Conservation (phyloP, 2,329 filamentous ascomycete genomes). For the Aurifilum marmelostoma region DNA sequence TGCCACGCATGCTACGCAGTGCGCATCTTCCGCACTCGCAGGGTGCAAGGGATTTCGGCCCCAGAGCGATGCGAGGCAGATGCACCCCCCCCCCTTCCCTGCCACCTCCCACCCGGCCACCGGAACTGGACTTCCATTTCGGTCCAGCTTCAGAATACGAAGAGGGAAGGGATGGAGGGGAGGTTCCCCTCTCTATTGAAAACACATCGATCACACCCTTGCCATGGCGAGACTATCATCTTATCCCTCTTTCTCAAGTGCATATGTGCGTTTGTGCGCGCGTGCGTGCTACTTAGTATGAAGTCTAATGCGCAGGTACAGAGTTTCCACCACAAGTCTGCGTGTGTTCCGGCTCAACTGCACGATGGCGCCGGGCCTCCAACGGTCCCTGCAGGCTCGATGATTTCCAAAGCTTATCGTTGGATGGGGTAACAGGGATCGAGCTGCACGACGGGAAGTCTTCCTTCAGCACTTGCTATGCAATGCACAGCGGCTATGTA, state of each 20-base stretch:
- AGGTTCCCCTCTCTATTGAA: neutral
- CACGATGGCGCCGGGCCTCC: conserved; percentile 20
- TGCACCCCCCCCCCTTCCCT: no score
- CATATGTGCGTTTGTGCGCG: conserved; percentile 10
- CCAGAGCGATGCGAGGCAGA: conserved; percentile 19
- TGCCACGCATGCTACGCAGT: conserved; percentile 13
- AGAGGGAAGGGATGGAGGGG: no score
- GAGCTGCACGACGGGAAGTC: conserved; percentile 17
- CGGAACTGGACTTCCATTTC: conserved; percentile 1
- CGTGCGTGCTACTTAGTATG: no score
- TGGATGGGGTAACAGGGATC: conserved; percentile 26
- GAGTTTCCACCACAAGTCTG: conserved; percentile 15
- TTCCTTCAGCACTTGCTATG: conserved; percentile 31
- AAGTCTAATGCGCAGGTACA: conserved; percentile 23
- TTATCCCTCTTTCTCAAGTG: conserved; percentile 7
- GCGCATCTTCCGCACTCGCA: conserved; percentile 13
- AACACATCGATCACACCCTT: neutral
- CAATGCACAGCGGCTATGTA: conserved; percentile 42
- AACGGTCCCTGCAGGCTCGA: conserved; percentile 28
- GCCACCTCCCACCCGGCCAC: conserved; percentile 1
- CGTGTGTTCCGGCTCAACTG: conserved; percentile 11
- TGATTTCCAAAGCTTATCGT: conserved; percentile 19
- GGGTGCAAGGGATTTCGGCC: conserved; percentile 25
- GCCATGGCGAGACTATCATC: neutral
- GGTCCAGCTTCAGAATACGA: neutral